Conservation (phyloP, 2,329 filamentous ascomycete species). For the Pseudopyricularia javanii region DNA sequence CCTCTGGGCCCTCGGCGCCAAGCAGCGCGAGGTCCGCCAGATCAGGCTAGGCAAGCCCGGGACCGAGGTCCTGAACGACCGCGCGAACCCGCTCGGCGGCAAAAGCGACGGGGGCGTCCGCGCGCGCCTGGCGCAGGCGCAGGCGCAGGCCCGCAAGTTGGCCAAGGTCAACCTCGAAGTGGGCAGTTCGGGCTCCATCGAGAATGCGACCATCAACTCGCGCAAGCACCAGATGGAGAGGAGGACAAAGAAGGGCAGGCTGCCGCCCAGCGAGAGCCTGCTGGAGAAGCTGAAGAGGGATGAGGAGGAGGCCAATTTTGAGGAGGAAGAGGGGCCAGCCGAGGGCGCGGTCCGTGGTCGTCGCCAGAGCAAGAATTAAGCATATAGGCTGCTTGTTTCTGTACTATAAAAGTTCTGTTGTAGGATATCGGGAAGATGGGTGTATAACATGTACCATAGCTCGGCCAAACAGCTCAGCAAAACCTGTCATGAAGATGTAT, state of each 20-base stretch:
- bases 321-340: not conserved
- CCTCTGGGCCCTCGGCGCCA: constrained; percentile 88
- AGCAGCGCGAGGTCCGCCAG: constrained; percentile 57
- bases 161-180: constrained; percentile 25
- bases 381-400: not conserved
- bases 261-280: not conserved
- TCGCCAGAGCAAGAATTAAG: not conserved
- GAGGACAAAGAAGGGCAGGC: not conserved
- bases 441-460: too few species aligned
- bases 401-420: too few species aligned
- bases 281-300: not conserved
- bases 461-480: too few species aligned
- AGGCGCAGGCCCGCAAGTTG: constrained; percentile 13
- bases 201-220: constrained; percentile 16
- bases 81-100: constrained; percentile 5
- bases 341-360: not conserved
- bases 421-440: too few species aligned
- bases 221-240: not conserved
- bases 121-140: constrained; percentile 15
- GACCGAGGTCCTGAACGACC: constrained; percentile 4
- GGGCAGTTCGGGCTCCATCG: constrained; percentile 20
- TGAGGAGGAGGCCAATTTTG: not conserved
- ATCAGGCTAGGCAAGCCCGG: constrained; percentile 44
- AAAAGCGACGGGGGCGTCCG: constrained; percentile 34
- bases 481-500: too few species aligned